phyloP scores from a whole-genome alignment of 306 rosid species.

The Castanea mollissima region DNA sequence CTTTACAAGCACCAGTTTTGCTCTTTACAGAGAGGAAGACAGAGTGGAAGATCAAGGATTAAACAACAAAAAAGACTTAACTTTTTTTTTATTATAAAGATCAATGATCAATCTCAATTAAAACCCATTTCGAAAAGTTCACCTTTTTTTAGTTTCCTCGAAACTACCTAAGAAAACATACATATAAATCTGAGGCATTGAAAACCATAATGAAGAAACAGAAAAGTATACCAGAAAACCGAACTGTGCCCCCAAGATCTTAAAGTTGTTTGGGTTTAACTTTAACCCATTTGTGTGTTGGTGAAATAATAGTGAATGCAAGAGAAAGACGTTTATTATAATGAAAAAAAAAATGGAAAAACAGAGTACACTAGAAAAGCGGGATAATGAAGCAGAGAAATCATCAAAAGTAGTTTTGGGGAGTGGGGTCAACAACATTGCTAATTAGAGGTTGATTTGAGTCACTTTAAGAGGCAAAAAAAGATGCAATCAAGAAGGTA shows the following conservation, averaged over 20 bases:
- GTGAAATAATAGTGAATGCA: background rate
- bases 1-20: conserved; percentile 24
- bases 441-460: conserved; percentile 16
- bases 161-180: conserved; percentile 5
- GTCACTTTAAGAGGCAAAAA: background rate
- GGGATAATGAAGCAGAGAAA: conserved; percentile 8
- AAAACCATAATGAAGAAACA: background rate
- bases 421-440: conserved; percentile 41
- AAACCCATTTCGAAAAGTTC: conserved; percentile 20
- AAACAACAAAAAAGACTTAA: conserved; percentile 14
- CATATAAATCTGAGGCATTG: background rate
- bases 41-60: conserved; percentile 29
- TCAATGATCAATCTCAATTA: conserved; percentile 29
- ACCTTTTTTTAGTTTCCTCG: conserved; percentile 18
- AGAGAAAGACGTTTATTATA: background rate
- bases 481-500: background rate
- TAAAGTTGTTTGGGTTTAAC: background rate
- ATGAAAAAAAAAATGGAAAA: conserved; percentile 1
- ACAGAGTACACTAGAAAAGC: conserved; percentile 12
- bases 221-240: background rate
- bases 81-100: conserved; percentile 21
- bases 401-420: background rate
- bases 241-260: background rate
- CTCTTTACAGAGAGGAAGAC: conserved; percentile 46
- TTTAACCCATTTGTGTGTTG: background rate